Base-by-base conservation (phyloP, 2,329 filamentous ascomycete species). In the Clarireedia paspali region DNA sequence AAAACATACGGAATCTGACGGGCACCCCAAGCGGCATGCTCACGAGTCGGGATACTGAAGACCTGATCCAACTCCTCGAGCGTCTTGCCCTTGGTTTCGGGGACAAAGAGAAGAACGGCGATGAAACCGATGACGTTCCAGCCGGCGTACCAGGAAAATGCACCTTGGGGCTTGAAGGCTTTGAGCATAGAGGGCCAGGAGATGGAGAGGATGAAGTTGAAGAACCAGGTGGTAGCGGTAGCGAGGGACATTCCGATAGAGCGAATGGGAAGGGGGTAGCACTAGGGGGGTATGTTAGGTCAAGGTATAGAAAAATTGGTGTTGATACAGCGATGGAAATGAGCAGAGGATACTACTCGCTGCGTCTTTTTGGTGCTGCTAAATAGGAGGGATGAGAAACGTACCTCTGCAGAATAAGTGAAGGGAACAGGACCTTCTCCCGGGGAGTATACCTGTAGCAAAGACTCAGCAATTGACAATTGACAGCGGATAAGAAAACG, bases 201-300 rank as follows among this genome's bases (percentile, higher is more conserved):
- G 51, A 88, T 79, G 23, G 78, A 77, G n/a, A 88, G 70, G 0
- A 87, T 77, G 1, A 79, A 75, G 0, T 80, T 81, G 77, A 77
- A 82, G 63, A 77, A 77, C 49, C 85, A 73, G 60, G 78, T 81
- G 1, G 80, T 83, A 4, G 81, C 80, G 2, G 85, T 82, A 4
- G 80, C 80, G 70, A 78, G 83, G 0, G 74, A 75, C 82, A 86
- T 85, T 40, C 82, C 83, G 5, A 83, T 75, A 66, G 85, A 82
- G 59, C 82, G 73, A 67, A 85, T 81, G 2, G 79, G 81, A 0
- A 85, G 76, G 7, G 38, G 38, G 17, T 40, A 40, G 17, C 38
- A 40, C 38, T 40, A 14, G 14, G 14, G 17, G 5, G 5, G 14
- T 38, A 2, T 6, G 38, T 40, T 17, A 40, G 38, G 17, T 17